Evolutionary conservation across 2,329 filamentous ascomycete genomes (phyloP).

Genomic region (Septoria linicola): DNA sequence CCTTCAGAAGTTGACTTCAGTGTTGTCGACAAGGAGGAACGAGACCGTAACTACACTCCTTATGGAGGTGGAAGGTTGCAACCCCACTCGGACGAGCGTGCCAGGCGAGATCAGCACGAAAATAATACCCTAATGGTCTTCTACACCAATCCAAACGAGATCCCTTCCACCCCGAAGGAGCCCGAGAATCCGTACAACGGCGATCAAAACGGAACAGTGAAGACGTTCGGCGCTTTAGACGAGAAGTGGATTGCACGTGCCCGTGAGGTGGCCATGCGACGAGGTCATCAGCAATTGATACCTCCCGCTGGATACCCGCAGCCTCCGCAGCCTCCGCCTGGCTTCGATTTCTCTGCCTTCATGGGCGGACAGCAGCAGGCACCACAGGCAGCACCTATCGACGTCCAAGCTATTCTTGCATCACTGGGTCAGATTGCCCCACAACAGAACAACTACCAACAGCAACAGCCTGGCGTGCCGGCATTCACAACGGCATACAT

Average conservation of each 20-base stretch:
- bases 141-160: constrained; percentile 47
- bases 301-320: not conserved
- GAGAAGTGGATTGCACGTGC: constrained; percentile 29
- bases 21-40: constrained; percentile 42
- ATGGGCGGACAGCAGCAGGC: constrained; percentile 14
- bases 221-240: constrained; percentile 42
- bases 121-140: constrained; percentile 49
- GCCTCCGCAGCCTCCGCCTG: constrained; percentile 17
- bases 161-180: constrained; percentile 49
- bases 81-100: constrained; percentile 45
- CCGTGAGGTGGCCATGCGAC: constrained; percentile 17
- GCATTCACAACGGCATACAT: constrained; percentile 24
- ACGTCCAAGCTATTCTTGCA: constrained; percentile 11
- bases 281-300: constrained; percentile 12
- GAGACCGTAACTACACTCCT: constrained; percentile 46
- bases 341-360: constrained; percentile 15
- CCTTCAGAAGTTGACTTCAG: constrained; percentile 46
- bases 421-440: constrained; percentile 19
- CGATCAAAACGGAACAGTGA: constrained; percentile 29
- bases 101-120: constrained; percentile 47
- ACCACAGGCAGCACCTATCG: not conserved
- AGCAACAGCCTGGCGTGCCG: constrained; percentile 22
- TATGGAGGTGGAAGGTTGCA: constrained; percentile 46
- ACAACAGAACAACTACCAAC: constrained; percentile 15
- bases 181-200: constrained; percentile 42